phyloP scores from a whole-genome alignment of 352 stramenopile species.

The Phytophthora crassamura region DNA sequence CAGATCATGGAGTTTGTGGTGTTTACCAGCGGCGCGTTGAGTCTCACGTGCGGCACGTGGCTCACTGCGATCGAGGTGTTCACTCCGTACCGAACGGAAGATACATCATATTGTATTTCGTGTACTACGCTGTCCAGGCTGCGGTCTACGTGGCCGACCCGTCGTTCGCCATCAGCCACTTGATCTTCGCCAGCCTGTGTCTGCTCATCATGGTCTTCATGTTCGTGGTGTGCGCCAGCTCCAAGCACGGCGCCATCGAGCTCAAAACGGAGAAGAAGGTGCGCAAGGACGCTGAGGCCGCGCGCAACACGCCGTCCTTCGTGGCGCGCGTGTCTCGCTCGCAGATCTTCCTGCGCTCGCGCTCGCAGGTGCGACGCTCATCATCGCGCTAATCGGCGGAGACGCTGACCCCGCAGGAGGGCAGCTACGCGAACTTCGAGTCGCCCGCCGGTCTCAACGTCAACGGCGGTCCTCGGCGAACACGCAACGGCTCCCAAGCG shows the following conservation, averaged over 20 bases:
- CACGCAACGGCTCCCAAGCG: constrained; percentile 43
- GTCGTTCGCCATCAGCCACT: constrained; percentile 81
- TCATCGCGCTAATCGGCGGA: constrained; percentile 60
- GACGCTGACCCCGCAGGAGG: constrained; percentile 58
- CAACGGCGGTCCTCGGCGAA: constrained; percentile 38
- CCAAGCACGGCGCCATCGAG: no score
- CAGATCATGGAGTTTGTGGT: no score
- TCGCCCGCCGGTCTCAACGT: constrained; percentile 53
- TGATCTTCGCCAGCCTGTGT: constrained; percentile 76
- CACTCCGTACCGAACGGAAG: constrained; percentile 72
- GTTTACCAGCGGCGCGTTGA: constrained; percentile 67
- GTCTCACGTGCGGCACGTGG: constrained; percentile 83
- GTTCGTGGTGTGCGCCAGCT: no score
- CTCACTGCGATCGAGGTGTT: constrained; percentile 88
- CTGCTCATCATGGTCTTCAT: constrained; percentile 75
- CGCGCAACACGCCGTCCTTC: no score
- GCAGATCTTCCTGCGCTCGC: constrained; percentile 85
- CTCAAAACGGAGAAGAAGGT: no score
- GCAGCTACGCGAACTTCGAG: constrained; percentile 84
- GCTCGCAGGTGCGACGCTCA: constrained; percentile 54
- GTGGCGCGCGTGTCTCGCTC: no score
- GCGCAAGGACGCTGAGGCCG: no score
- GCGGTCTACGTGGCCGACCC: constrained; percentile 65
- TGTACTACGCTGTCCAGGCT: constrained; percentile 81
- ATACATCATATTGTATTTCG: constrained; percentile 78